Evolutionary conservation across 176 grass and related monocot species (phyloP).

Genomic region (Carex kokanica): DNA sequence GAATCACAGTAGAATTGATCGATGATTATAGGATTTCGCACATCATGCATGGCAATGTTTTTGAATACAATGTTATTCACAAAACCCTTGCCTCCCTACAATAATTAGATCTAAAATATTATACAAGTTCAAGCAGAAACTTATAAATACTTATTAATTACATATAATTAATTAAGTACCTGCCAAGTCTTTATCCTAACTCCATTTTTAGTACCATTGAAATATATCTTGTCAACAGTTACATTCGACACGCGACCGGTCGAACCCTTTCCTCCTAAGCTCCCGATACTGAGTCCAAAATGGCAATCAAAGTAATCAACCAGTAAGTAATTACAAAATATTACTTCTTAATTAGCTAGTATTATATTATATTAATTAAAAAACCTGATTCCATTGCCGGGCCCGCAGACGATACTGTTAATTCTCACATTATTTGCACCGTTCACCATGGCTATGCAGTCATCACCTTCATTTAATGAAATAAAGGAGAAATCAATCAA

Average conservation of each 20-base stretch:
- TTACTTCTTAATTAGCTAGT: background rate
- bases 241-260: constrained; percentile 24
- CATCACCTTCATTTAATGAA: constrained; percentile 37
- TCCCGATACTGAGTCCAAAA: constrained; percentile 19
- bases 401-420: constrained; percentile 31
- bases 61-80: constrained; percentile 32
- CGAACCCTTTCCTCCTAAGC: constrained; percentile 19
- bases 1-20: constrained; percentile 33
- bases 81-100: constrained; percentile 33
- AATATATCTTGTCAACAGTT: constrained; percentile 11
- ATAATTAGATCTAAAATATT: background rate
- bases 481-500: constrained; percentile 9
- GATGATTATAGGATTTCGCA: constrained; percentile 26
- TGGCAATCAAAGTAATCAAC: background rate
- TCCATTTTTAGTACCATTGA: constrained; percentile 13
- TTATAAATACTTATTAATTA: background rate
- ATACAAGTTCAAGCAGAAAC: background rate
- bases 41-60: constrained; percentile 29
- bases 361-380: background rate
- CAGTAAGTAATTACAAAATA: background rate
- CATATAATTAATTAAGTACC: background rate
- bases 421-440: constrained; percentile 31
- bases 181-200: constrained; percentile 25
- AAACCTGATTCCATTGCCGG: constrained; percentile 53
- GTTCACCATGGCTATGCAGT: constrained; percentile 44